Evolutionary conservation across 1,284 basidiomycete species (phyloP).

Genomic region (Fomitopsis schrenkii): DNA sequence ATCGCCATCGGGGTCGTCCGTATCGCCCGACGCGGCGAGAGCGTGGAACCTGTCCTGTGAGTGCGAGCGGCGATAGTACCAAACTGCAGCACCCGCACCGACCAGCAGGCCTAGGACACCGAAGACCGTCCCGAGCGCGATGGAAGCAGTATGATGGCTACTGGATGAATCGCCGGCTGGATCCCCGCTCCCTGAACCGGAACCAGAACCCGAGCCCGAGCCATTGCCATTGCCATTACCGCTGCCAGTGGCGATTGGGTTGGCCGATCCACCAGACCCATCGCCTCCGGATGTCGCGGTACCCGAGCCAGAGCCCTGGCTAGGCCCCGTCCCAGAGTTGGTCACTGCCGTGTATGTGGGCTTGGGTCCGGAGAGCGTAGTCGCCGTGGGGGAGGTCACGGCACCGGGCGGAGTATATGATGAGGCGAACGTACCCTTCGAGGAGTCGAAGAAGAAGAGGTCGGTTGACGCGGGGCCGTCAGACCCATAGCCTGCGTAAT

Average conservation of each 20-base stretch:
- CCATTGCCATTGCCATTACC: constrained; percentile 1
- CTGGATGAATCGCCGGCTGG: constrained; percentile 14
- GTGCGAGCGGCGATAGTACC: constrained; percentile 36
- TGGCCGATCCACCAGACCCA: background rate
- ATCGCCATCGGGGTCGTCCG: constrained; percentile 29
- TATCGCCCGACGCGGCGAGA: constrained; percentile 33
- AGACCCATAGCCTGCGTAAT: constrained; percentile 48
- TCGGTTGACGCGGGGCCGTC: constrained; percentile 46
- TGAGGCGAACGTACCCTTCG: constrained; percentile 32
- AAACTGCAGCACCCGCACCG: constrained; percentile 35
- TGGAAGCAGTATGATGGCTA: constrained; percentile 34
- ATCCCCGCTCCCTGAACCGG: constrained; percentile 10
- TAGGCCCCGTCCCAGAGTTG: constrained; percentile 2
- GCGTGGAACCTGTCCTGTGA: constrained; percentile 39
- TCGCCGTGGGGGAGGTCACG: constrained; percentile 28
- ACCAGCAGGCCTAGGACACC: constrained; percentile 49
- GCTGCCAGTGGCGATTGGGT: background rate
- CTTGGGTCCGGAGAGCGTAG: constrained; percentile 35
- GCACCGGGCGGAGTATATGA: constrained; percentile 38
- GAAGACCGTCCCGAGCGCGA: constrained; percentile 55
- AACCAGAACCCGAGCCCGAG: constrained; percentile 6
- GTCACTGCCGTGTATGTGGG: constrained; percentile 13
- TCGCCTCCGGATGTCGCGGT: background rate
- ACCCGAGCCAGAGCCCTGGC: constrained; percentile 5
- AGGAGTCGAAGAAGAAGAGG: constrained; percentile 51